Evolutionary conservation across 257 asterid species (phyloP).

Genomic region (Thymus quinquecostatus): DNA sequence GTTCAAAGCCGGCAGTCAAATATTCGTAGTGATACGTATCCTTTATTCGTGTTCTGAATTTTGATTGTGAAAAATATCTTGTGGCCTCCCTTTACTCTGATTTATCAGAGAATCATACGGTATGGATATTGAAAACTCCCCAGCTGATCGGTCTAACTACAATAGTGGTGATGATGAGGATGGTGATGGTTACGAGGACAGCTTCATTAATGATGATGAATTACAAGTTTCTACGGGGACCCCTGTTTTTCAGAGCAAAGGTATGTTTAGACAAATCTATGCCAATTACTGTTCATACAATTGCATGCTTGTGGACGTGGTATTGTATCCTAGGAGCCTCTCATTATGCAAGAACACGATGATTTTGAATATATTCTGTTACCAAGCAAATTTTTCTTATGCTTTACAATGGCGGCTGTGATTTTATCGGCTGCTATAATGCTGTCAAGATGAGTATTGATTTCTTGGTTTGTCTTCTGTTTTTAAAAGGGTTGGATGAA

Average conservation of each 20-base stretch:
- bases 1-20: conserved; percentile 36
- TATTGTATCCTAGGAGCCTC: conserved; percentile 17
- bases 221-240: conserved; percentile 38
- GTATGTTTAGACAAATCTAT: conserved; percentile 37
- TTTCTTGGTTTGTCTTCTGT: conserved; percentile 26
- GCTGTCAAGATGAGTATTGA: conserved; percentile 17
- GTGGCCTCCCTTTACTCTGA: conserved; percentile 48
- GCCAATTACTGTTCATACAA: conserved; percentile 9
- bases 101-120: conserved; percentile 74
- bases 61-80: conserved; percentile 7
- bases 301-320: conserved; percentile 2
- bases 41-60: conserved; percentile 31
- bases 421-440: conserved; percentile 18
- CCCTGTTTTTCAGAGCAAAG: conserved; percentile 49
- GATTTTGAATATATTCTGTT: neutral
- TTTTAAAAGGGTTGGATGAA: conserved; percentile 37
- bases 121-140: conserved; percentile 68
- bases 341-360: conserved; percentile 1
- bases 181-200: no score
- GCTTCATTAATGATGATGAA: no score
- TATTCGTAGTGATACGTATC: conserved; percentile 73
- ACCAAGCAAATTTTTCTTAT: conserved; percentile 5
- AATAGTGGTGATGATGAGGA: conserved; percentile 62
- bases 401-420: conserved; percentile 12
- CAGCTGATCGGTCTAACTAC: conserved; percentile 53